These are phyloP conservation scores for Plantago ovata DNA, from an alignment of 257 asterid genomes.

Conservation along the genomic window DNA sequence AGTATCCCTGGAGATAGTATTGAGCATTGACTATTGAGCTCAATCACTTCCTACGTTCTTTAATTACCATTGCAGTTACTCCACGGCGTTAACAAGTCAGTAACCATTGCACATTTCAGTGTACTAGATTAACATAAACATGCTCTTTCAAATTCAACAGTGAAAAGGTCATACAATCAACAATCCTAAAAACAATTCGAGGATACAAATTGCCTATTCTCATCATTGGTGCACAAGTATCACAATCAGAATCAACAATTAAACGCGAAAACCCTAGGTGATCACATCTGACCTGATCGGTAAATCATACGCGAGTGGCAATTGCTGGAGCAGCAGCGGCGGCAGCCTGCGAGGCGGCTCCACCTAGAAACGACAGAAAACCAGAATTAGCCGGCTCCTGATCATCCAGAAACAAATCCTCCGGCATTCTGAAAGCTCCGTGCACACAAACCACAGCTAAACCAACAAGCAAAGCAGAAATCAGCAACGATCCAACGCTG, in stretches of 20 bases:
- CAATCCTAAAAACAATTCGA: slow-evolving; percentile 1
- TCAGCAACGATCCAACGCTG: slow-evolving; percentile 73
- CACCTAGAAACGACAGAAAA: slow-evolving; percentile 69
- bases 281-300: slow-evolving; percentile 21
- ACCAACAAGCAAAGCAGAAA: slow-evolving; percentile 71
- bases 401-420: slow-evolving; percentile 81
- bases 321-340: slow-evolving; percentile 59
- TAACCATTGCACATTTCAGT: too few species aligned
- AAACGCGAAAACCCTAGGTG: slow-evolving; percentile 5
- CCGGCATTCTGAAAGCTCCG: slow-evolving; percentile 80
- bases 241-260: slow-evolving; percentile 19
- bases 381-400: slow-evolving; percentile 68
- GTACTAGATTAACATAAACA: too few species aligned
- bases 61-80: too few species aligned
- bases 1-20: too few species aligned
- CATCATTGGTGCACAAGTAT: slow-evolving; percentile 15
- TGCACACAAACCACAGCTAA: slow-evolving; percentile 60
- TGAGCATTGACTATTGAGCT: too few species aligned
- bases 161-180: slow-evolving; percentile 3
- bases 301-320: slow-evolving; percentile 49
- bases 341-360: slow-evolving; percentile 71
- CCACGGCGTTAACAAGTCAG: too few species aligned
- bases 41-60: too few species aligned
- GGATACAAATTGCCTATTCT: background rate
- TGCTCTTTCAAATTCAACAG: background rate